Percentiles rank a stretch among this genome's conserved stretches.
Evolutionary conservation across 257 asterid genomes (phyloP).

Genomic region (Sherardia arvensis): DNA sequence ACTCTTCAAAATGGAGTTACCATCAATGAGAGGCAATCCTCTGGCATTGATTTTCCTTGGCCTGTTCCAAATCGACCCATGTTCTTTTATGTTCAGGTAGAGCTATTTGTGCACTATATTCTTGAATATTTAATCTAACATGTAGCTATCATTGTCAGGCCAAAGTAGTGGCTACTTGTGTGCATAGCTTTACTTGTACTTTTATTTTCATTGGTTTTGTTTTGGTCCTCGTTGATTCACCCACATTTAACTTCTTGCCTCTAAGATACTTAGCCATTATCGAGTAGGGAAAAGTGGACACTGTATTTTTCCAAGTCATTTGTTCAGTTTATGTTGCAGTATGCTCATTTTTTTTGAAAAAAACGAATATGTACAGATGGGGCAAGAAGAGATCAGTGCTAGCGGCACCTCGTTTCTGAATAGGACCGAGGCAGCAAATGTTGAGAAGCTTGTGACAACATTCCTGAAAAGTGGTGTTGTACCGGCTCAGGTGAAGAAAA

Average conservation of each 20-base stretch:
- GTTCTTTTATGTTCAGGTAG: constrained; percentile 98
- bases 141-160: neutral
- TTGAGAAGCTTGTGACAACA: constrained; percentile 91
- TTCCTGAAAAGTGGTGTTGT: constrained; percentile 96
- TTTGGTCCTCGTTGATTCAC: neutral
- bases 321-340: neutral
- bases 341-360: neutral
- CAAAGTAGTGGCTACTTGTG: neutral
- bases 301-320: too few relatives aligned
- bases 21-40: constrained; percentile 78
- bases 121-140: neutral
- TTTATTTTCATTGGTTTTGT: neutral
- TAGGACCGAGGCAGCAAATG: constrained; percentile 96
- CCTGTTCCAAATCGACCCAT: constrained; percentile 97
- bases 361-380: constrained; percentile 62
- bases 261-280: neutral
- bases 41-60: constrained; percentile 99
- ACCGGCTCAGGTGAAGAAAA: constrained; percentile 68
- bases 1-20: constrained; percentile 99
- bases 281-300: neutral
- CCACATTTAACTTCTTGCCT: neutral
- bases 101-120: neutral
- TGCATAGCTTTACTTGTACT: neutral
- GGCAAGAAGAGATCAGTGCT: constrained; percentile 99
- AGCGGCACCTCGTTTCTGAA: constrained; percentile 95